phyloP scores from a whole-genome alignment of 2,329 filamentous ascomycete species.

The Epichloe gansuensis region DNA sequence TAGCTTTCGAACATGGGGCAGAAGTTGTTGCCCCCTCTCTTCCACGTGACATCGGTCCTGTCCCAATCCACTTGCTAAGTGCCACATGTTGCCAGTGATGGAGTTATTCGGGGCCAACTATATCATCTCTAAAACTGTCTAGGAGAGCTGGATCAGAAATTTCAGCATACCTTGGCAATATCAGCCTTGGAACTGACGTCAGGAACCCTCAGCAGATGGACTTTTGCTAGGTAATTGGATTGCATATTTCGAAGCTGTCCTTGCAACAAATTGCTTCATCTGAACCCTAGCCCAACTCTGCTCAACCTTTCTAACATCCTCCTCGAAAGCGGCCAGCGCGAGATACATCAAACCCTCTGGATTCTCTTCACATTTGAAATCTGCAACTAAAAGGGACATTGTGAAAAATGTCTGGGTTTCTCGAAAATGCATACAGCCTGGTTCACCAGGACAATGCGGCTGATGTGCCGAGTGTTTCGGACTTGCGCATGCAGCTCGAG shows the following conservation, averaged over 20 bases:
- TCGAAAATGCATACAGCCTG: slow-evolving; percentile 91
- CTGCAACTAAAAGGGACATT: slow-evolving; percentile 5
- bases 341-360: neutral
- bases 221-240: neutral
- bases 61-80: slow-evolving; percentile 2
- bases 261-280: neutral
- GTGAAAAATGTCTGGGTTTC: slow-evolving; percentile 71
- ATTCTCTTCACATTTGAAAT: neutral
- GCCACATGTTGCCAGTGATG: slow-evolving; percentile 5
- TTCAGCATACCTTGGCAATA: slow-evolving; percentile 17
- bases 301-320: neutral
- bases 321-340: neutral
- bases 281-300: neutral
- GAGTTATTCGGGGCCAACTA: neutral
- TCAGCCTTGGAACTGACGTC: slow-evolving; percentile 16
- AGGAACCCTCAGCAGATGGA: slow-evolving; percentile 2
- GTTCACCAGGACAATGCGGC: slow-evolving; percentile 96
- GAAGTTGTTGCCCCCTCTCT: neutral
- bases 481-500: slow-evolving; percentile 85
- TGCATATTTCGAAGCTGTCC: neutral
- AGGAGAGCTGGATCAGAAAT: slow-evolving; percentile 10
- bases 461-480: slow-evolving; percentile 79
- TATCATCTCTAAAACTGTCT: slow-evolving; percentile 11
- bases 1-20: neutral
- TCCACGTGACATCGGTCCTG: slow-evolving; percentile 4